phyloP scores from a whole-genome alignment of 805 yeast species.

The Schwanniomyces pseudopolymorphus region DNA sequence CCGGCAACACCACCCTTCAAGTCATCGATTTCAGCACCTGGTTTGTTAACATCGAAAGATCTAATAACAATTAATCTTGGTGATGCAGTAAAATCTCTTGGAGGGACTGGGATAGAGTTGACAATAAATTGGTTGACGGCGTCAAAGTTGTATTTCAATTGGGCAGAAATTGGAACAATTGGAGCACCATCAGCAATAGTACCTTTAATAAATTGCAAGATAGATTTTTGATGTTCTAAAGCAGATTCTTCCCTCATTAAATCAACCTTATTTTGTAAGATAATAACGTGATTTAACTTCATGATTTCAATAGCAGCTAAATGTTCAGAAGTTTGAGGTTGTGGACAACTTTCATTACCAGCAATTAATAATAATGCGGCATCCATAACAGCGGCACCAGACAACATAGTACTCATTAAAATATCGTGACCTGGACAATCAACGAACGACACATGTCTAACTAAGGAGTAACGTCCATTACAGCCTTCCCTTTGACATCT shows the following conservation, averaged over 20 bases:
- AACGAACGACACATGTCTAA: conserved; percentile 96
- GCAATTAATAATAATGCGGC: conserved; percentile 96
- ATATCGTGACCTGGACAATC: conserved; percentile 99
- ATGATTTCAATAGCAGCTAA: conserved; percentile 99
- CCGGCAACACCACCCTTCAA: conserved; percentile 99
- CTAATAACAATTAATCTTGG: conserved; percentile 97
- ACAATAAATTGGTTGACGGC: conserved; percentile 97
- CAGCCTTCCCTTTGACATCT: conserved; percentile 87
- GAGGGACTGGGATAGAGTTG: conserved; percentile 92
- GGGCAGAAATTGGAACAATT: conserved; percentile 97
- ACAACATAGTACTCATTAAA: conserved; percentile 99
- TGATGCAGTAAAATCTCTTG: conserved; percentile 89
- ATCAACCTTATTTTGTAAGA: conserved; percentile 97
- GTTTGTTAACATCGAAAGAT: conserved; percentile 98
- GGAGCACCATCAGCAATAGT: conserved; percentile 99
- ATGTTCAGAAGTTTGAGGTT: conserved; percentile 99
- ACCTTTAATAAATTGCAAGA: conserved; percentile 90
- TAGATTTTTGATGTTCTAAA: conserved; percentile 90
- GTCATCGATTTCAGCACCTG: conserved; percentile 96
- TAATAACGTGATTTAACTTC: conserved; percentile 95
- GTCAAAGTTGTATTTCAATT: conserved; percentile 95
- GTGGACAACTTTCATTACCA: conserved; percentile 99
- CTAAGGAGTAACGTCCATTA: conserved; percentile 81
- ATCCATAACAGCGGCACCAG: conserved; percentile 99
- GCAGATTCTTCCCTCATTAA: conserved; percentile 97